Conservation (phyloP, 495 filamentous ascomycete species). For the Hypoxylon intermedium region DNA sequence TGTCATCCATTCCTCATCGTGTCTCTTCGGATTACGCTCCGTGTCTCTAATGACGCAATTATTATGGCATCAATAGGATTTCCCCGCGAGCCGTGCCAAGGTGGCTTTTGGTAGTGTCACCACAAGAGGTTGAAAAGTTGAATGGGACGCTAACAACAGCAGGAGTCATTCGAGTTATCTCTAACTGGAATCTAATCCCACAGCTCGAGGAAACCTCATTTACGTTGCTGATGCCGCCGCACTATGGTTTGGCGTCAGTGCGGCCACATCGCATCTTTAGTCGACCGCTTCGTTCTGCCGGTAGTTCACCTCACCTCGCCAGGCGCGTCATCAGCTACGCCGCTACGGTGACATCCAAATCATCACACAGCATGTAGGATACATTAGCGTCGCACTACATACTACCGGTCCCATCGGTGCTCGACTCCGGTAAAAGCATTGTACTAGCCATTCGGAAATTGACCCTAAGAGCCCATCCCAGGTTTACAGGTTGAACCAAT, state of each 20-base stretch:
- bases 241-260: conserved; percentile 4
- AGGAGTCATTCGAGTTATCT: too few relatives aligned
- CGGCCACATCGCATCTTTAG: conserved; percentile 12
- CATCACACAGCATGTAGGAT: conserved; percentile 27
- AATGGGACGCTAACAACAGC: too few relatives aligned
- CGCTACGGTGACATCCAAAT: conserved; percentile 21
- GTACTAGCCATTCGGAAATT: conserved; percentile 28
- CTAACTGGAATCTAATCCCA: too few relatives aligned
- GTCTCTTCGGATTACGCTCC: neutral
- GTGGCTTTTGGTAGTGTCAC: conserved; percentile 8
- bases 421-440: conserved; percentile 37
- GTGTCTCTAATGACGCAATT: conserved; percentile 32
- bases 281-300: conserved; percentile 25
- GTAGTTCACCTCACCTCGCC: conserved; percentile 29
- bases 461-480: conserved; percentile 14
- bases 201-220: too few relatives aligned
- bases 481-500: conserved; percentile 19
- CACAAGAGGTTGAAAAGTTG: neutral
- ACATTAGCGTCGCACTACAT: conserved; percentile 34
- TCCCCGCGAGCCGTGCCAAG: conserved; percentile 1
- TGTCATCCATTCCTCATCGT: neutral
- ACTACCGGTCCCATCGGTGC: conserved; percentile 36
- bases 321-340: conserved; percentile 25
- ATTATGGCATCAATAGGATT: conserved; percentile 30
- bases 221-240: too few relatives aligned